Conservation (phyloP, 2,329 filamentous ascomycete genomes). For the Chalaropsis ovoidea region DNA sequence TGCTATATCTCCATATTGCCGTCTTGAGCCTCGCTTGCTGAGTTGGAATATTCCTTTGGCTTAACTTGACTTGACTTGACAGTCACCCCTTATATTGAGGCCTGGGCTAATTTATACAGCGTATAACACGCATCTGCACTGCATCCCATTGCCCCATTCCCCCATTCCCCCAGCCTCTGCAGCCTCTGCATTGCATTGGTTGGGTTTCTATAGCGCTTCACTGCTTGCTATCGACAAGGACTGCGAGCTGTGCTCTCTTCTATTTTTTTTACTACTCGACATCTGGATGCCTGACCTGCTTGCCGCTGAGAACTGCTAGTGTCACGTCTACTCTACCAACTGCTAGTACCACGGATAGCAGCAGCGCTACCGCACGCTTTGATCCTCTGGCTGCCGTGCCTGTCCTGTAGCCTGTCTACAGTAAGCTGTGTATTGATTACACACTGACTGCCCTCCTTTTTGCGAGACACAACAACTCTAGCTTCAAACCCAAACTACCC, state of each 20-base stretch:
- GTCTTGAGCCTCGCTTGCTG: constrained; percentile 15
- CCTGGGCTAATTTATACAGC: neutral
- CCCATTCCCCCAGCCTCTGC: neutral
- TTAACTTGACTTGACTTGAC: constrained; percentile 6
- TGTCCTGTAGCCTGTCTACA: constrained; percentile 7
- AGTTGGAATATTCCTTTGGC: constrained; percentile 15
- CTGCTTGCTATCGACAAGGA: constrained; percentile 1
- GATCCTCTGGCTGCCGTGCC: neutral
- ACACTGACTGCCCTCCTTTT: too few species aligned
- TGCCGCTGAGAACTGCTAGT: constrained; percentile 1
- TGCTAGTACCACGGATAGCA: neutral
- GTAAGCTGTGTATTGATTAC: neutral
- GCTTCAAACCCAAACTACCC: too few species aligned
- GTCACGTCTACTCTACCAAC: neutral
- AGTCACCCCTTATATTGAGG: constrained; percentile 8
- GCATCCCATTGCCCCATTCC: neutral
- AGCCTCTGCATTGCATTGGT: neutral
- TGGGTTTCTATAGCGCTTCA: constrained; percentile 5
- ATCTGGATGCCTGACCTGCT: constrained; percentile 1
- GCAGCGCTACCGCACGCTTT: neutral
- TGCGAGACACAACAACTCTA: too few species aligned
- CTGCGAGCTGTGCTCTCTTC: too few species aligned
- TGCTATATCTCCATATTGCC: constrained; percentile 16
- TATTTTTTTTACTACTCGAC: neutral
- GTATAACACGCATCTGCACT: neutral